Base-by-base conservation (phyloP, 352 stramenopile genomes). In the Globisporangium irregulare region DNA sequence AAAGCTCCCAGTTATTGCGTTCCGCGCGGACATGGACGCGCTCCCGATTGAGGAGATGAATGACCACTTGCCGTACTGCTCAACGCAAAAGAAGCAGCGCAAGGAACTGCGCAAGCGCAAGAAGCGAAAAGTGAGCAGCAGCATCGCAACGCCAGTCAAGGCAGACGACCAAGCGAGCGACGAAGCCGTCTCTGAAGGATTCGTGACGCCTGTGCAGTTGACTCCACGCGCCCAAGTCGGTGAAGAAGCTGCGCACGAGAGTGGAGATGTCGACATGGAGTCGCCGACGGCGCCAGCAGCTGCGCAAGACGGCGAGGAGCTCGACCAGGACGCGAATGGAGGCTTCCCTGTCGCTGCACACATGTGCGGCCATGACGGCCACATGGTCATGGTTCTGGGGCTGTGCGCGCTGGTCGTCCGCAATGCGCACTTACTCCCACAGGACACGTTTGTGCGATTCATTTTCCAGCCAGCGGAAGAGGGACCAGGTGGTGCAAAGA, bases 391-490 rank as follows among this genome's bases (percentile, higher is more conserved):
- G 76, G 80, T 99, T 1, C 72, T 99, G 15, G 95, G 94, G n/a
- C 86, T 98, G 25, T 86, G 89, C 9, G 85, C 83, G 18, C 67
- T 97, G 59, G 70, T 97, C 3, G 79, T 93, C 5, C 77, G 80
- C 22, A 83, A 84, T 34, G 75, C 89, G 2, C 86, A 95, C 62
- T 69, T 84, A 62, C 69, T 97, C 18, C 87, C 87, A 5, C 74
- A 81, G 6, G 73, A 90, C 55, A 87, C 87, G 1, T 90, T 91
- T 48, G 85, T 99, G 15, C 89, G 93, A 36, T 88, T 99, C 25
- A 81, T 99, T 38, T 99, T 98, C 73, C 97, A 99, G 76, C 97
- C 97, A n/a, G 96, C 97, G 0, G 97, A 99, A 71, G 95, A 97
- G 68, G 92, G 89, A 29, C 87, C 87, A 6, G 95, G 91, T 27